Conservation (phyloP, 1,284 basidiomycete species). For the Prillingera fragicola region DNA sequence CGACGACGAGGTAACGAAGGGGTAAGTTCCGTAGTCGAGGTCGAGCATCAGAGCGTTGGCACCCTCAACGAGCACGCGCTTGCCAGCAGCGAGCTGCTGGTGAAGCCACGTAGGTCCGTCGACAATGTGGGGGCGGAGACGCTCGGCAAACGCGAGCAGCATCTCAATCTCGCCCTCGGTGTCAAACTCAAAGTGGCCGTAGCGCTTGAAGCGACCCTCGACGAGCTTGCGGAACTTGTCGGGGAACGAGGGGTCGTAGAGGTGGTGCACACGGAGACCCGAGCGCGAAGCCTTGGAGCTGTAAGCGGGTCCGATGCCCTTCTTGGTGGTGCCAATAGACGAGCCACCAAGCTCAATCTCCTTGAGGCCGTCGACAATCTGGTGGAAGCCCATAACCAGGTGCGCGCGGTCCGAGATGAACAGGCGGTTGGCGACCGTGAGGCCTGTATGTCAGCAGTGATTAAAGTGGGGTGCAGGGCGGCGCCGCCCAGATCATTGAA, state of each 20-base stretch:
- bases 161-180: constrained; percentile 92
- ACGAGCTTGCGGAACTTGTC: constrained; percentile 91
- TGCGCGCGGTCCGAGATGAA: constrained; percentile 95
- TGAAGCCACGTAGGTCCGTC: constrained; percentile 22
- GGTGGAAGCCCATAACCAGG: constrained; percentile 97
- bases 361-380: constrained; percentile 97
- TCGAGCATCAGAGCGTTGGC: constrained; percentile 99
- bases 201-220: constrained; percentile 95
- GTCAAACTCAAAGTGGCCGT: constrained; percentile 97
- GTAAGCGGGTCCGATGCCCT: constrained; percentile 97
- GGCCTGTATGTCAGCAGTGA: constrained; percentile 55
- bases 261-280: constrained; percentile 90
- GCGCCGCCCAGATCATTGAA: too few species aligned
- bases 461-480: neutral
- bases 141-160: constrained; percentile 83
- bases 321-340: constrained; percentile 95
- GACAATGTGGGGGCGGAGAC: constrained; percentile 80
- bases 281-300: constrained; percentile 95
- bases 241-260: constrained; percentile 87
- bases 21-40: constrained; percentile 95
- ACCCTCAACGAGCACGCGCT: constrained; percentile 86
- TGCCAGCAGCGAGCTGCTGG: constrained; percentile 60
- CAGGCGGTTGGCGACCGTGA: constrained; percentile 77
- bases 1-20: constrained; percentile 90
- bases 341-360: constrained; percentile 93